phyloP scores from a whole-genome alignment of 2,329 filamentous ascomycete species.

The Arthroderma uncinatum region DNA sequence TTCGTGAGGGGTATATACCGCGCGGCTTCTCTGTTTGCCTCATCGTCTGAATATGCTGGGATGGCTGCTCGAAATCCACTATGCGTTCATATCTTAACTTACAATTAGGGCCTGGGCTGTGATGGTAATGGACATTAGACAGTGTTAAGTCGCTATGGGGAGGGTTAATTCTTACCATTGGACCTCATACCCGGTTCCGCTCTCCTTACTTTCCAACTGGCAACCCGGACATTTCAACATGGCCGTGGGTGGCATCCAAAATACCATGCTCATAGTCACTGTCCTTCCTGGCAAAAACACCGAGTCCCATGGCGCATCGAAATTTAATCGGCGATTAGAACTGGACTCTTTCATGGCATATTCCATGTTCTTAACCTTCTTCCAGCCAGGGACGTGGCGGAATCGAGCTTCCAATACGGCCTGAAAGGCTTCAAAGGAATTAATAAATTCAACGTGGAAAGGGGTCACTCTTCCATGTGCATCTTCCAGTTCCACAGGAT shows the following conservation, averaged over 20 bases:
- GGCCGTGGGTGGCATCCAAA: slow-evolving; percentile 4
- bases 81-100: slow-evolving; percentile 1
- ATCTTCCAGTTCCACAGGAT: slow-evolving; percentile 9
- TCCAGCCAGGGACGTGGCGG: slow-evolving; percentile 6
- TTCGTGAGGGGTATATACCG: neutral
- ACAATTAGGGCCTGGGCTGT: neutral
- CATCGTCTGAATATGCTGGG: neutral
- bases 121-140: neutral
- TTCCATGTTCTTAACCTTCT: slow-evolving; percentile 7
- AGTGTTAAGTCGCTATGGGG: neutral
- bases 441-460: slow-evolving; percentile 11
- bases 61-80: neutral
- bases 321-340: slow-evolving; percentile 5
- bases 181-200: neutral
- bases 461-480: slow-evolving; percentile 10
- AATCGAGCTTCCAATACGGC: slow-evolving; percentile 11
- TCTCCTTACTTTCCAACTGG: neutral
- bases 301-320: slow-evolving; percentile 4
- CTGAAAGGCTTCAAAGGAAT: slow-evolving; percentile 11
- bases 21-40: neutral
- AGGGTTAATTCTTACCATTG: neutral
- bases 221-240: slow-evolving; percentile 7
- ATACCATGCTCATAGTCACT: slow-evolving; percentile 11
- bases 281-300: slow-evolving; percentile 10
- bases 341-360: slow-evolving; percentile 9